Evolutionary conservation across 345 rosid genomes (phyloP).

Genomic region (Salix arbutifolia): DNA sequence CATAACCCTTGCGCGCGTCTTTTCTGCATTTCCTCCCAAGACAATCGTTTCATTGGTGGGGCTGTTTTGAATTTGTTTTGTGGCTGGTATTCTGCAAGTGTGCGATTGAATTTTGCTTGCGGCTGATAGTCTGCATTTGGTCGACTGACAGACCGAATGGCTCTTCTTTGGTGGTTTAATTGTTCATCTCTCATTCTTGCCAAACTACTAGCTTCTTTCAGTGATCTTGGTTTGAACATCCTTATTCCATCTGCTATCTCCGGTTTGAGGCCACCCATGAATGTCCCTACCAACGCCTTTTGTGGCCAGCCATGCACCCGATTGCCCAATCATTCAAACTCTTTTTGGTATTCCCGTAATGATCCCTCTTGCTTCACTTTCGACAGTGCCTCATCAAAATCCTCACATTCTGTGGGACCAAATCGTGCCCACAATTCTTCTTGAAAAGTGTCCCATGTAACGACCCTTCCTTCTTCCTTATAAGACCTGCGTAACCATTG

Average conservation of each 20-base stretch:
- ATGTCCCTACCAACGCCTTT: background rate
- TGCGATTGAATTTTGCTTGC: too few relatives aligned
- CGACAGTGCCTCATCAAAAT: background rate
- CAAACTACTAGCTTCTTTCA: background rate
- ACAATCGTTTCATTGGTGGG: too few relatives aligned
- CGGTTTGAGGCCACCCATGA: background rate
- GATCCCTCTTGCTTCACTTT: too few relatives aligned
- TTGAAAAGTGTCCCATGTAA: background rate
- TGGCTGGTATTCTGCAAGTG: rapidly evolving
- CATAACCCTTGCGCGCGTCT: too few relatives aligned
- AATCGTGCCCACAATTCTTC: background rate
- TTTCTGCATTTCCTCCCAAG: too few relatives aligned
- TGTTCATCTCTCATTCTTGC: background rate
- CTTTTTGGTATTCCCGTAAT: background rate
- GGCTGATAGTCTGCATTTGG: rapidly evolving
- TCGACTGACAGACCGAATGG: too few relatives aligned
- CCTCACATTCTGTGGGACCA: background rate
- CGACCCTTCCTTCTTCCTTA: background rate
- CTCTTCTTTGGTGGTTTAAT: too few relatives aligned
- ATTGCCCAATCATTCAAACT: background rate
- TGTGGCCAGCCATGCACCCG: background rate
- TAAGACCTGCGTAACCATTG: too few relatives aligned
- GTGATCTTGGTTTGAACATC: background rate
- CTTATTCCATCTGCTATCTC: background rate
- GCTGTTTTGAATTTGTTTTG: too few relatives aligned